Evolutionary conservation across 2,329 filamentous ascomycete species (phyloP).

Genomic region (Trichoderma hamatum): DNA sequence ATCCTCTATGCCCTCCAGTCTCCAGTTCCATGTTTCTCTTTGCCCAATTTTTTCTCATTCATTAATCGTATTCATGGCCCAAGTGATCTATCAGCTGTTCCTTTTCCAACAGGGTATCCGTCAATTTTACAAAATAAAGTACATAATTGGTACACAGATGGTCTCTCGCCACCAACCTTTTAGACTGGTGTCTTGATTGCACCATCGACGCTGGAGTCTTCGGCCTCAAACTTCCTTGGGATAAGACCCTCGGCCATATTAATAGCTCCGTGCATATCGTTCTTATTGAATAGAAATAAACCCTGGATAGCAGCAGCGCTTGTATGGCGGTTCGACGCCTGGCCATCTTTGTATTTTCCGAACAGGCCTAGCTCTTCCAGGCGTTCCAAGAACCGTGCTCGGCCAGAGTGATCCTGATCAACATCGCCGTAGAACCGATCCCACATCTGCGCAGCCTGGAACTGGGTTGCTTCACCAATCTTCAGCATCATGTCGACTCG

Average conservation of each 20-base stretch:
- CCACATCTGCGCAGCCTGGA: conserved; percentile 88
- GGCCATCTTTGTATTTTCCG: conserved; percentile 54
- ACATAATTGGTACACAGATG: conserved; percentile 14
- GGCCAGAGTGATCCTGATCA: conserved; percentile 65
- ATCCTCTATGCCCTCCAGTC: neutral
- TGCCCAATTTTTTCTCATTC: conserved; percentile 4
- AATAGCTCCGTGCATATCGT: conserved; percentile 84
- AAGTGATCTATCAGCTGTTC: neutral
- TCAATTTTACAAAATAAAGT: conserved; percentile 20
- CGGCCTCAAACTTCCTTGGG: conserved; percentile 58
- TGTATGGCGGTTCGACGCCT: conserved; percentile 56
- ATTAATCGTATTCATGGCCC: neutral
- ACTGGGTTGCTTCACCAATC: conserved; percentile 82
- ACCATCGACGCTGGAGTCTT: conserved; percentile 42
- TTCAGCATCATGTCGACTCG: conserved; percentile 91
- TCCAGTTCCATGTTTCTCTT: neutral
- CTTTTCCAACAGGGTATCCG: conserved; percentile 28
- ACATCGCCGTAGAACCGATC: conserved; percentile 90
- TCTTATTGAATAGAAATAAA: conserved; percentile 93
- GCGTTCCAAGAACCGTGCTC: conserved; percentile 69
- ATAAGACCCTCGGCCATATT: conserved; percentile 71
- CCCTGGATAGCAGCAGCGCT: conserved; percentile 94
- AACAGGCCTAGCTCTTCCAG: conserved; percentile 73
- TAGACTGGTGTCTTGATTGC: conserved; percentile 48
- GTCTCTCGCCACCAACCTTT: neutral